A percentile compares a stretch with the other conserved stretches of the same genome.
phyloP scores from a whole-genome alignment of 2,329 filamentous ascomycete species.

The Celoporthe dispersa region DNA sequence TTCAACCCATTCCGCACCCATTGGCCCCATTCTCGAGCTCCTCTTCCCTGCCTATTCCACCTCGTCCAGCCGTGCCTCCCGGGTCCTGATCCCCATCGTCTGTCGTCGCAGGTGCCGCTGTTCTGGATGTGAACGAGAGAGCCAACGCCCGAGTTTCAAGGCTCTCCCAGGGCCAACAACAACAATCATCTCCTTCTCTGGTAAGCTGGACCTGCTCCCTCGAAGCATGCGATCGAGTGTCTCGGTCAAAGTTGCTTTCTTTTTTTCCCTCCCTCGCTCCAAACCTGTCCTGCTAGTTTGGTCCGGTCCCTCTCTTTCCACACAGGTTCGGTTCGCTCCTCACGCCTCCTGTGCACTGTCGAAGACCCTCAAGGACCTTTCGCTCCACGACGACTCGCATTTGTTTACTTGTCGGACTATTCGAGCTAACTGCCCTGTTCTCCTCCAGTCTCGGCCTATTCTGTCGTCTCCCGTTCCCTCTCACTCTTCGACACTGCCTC shows the following conservation, averaged over 20 bases:
- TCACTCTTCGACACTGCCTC: slow-evolving; percentile 14
- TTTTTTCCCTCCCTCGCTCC: slow-evolving; percentile 30
- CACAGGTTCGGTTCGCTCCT: slow-evolving; percentile 10
- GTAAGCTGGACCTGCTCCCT: slow-evolving; percentile 43
- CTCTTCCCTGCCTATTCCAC: slow-evolving; percentile 19
- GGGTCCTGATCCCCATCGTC: slow-evolving; percentile 26
- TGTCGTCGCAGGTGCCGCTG: slow-evolving; percentile 32
- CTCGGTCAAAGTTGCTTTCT: slow-evolving; percentile 9
- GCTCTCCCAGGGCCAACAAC: slow-evolving; percentile 37
- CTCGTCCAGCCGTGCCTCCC: slow-evolving; percentile 12
- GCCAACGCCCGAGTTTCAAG: slow-evolving; percentile 33
- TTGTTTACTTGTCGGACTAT: not conserved
- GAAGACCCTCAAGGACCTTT: not conserved
- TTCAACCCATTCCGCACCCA: slow-evolving; percentile 20
- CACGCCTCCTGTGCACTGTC: slow-evolving; percentile 18
- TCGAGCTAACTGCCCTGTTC: slow-evolving; percentile 15
- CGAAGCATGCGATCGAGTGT: slow-evolving; percentile 43
- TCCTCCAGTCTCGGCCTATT: slow-evolving; percentile 12
- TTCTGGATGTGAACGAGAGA: slow-evolving; percentile 34
- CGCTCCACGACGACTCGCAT: slow-evolving; percentile 10
- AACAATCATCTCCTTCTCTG: slow-evolving; percentile 38
- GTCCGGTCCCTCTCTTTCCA: slow-evolving; percentile 12
- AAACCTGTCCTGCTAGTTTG: slow-evolving; percentile 23
- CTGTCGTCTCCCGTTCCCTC: slow-evolving; percentile 12
- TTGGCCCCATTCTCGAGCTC: slow-evolving; percentile 19